A percentile compares a stretch with the other conserved stretches of the same genome.
These are phyloP conservation scores for Mycena haematopus DNA, from an alignment of 768 basidiomycete species.

Conservation along the genomic window DNA sequence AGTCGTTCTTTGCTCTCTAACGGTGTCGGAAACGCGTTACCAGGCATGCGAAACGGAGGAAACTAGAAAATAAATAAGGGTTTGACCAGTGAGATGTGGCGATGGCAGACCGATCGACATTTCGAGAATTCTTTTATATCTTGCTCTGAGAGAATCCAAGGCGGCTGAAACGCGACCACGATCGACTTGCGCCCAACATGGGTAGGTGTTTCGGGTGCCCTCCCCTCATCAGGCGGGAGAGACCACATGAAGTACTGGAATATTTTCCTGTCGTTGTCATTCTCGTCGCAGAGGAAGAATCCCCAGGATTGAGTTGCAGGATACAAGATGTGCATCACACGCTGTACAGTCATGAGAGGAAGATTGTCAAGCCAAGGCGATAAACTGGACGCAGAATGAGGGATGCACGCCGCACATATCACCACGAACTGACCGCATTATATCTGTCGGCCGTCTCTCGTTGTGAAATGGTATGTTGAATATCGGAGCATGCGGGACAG, in stretches of 20 bases:
- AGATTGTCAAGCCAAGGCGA: slow-evolving; percentile 56
- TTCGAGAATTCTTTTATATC: slow-evolving; percentile 61
- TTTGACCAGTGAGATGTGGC: neutral
- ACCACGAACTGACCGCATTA: slow-evolving; percentile 45
- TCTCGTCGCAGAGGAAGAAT: slow-evolving; percentile 42
- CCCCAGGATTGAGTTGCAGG: slow-evolving; percentile 50
- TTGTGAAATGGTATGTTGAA: slow-evolving; percentile 43
- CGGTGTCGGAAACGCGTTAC: slow-evolving; percentile 40
- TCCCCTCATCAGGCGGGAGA: slow-evolving; percentile 30
- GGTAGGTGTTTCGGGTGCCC: slow-evolving; percentile 21
- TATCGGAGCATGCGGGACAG: slow-evolving; percentile 49
- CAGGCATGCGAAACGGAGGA: slow-evolving; percentile 44
- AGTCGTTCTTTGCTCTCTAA: slow-evolving; percentile 56
- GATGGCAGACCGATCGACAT: slow-evolving; percentile 45
- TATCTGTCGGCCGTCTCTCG: slow-evolving; percentile 47
- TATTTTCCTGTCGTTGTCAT: slow-evolving; percentile 45
- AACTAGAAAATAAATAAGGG: slow-evolving; percentile 39
- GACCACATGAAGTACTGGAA: slow-evolving; percentile 57
- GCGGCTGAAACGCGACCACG: slow-evolving; percentile 64
- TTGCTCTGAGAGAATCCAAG: slow-evolving; percentile 60
- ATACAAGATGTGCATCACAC: slow-evolving; percentile 51
- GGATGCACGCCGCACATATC: slow-evolving; percentile 2
- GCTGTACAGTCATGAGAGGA: slow-evolving; percentile 58
- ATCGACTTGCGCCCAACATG: slow-evolving; percentile 43
- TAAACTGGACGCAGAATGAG: slow-evolving; percentile 40